Conservation (phyloP, 805 yeast species). For the Clavispora vitiphila region DNA sequence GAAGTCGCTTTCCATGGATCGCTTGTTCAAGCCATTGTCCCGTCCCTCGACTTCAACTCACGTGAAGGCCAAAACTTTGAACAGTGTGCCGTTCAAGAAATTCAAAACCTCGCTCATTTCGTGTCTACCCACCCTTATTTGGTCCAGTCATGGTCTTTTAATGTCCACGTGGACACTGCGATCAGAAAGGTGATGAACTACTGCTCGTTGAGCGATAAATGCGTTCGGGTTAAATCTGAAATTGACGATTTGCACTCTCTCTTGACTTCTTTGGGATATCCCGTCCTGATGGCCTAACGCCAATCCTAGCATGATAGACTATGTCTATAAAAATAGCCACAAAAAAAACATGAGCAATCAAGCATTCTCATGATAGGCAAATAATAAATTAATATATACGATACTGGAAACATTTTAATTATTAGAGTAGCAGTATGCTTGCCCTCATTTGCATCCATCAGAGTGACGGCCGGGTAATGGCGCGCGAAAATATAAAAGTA, state of each 20-base stretch:
- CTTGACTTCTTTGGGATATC: background rate
- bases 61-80: background rate
- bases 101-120: background rate
- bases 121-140: background rate
- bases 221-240: background rate
- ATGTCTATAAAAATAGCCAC: background rate
- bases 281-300: background rate
- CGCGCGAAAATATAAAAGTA: slow-evolving; percentile 8
- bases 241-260: background rate
- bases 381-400: no score
- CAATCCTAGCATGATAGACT: background rate
- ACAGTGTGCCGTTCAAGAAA: background rate
- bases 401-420: no score
- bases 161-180: slow-evolving; percentile 13
- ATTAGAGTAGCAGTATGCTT: no score
- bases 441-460: slow-evolving; percentile 1
- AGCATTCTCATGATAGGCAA: no score
- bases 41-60: background rate
- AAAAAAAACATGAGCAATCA: no score
- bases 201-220: background rate
- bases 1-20: slow-evolving; percentile 7
- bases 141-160: slow-evolving; percentile 7
- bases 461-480: slow-evolving; percentile 14
- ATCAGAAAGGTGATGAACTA: slow-evolving; percentile 6
- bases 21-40: background rate